Conservation (phyloP, 2,329 filamentous ascomycete species). For the Pseudocercospora ulei region DNA sequence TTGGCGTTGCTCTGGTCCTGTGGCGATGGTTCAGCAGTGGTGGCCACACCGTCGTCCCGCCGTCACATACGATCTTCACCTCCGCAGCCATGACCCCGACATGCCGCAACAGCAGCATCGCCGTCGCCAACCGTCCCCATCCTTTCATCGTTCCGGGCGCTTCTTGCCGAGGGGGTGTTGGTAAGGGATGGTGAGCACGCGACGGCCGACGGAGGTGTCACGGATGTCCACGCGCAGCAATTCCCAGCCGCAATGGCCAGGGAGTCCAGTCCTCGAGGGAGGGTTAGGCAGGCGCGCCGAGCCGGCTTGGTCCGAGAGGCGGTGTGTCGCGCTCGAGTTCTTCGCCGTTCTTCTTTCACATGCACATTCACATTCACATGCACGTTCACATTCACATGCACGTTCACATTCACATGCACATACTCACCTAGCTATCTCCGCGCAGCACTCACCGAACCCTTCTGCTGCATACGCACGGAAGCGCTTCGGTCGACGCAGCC, state of each 20-base stretch:
- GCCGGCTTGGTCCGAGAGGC: not conserved
- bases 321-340: not conserved
- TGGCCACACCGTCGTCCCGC: not conserved
- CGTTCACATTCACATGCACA: no score
- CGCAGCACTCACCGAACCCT: no score
- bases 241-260: no score
- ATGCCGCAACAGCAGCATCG: slow-evolving; percentile 29
- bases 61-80: slow-evolving; percentile 29
- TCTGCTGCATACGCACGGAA: no score
- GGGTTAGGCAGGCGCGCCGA: not conserved
- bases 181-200: not conserved
- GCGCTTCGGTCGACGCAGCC: no score
- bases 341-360: slow-evolving; percentile 1
- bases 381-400: no score
- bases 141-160: slow-evolving; percentile 26
- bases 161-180: not conserved
- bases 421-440: no score
- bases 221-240: not conserved
- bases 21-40: slow-evolving; percentile 12
- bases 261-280: no score
- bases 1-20: slow-evolving; percentile 69
- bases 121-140: slow-evolving; percentile 25
- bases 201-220: not conserved
- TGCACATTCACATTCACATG: no score
- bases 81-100: slow-evolving; percentile 27